Evolutionary conservation across 202 grass and related monocot genomes (phyloP), one percentile per base, ranked within the genome.

Genomic region (Miscanthus sacchariflorus): DNA sequence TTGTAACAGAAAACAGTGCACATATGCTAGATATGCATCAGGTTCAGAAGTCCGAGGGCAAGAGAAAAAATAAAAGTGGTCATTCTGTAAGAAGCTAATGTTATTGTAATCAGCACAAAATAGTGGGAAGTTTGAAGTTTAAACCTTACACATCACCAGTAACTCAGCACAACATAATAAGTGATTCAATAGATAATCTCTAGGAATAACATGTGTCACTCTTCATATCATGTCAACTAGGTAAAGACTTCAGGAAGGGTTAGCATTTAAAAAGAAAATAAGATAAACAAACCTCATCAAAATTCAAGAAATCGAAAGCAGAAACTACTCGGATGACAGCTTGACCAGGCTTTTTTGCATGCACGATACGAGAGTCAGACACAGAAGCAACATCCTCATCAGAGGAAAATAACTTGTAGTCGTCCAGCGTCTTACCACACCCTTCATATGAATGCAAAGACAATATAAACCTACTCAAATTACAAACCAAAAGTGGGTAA

Each of bases 351-450:
- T 68, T 93, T 90, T 87, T 95, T 70, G 97, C 91, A 72, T 72
- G 83, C 70, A 94, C 72, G 1, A 88, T 77, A 66, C 54, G 88
- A 72, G 90, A 90, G 90, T 65, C 88, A 87, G 91, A 99, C 65
- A 95, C 83, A 83, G 86, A 99, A 90, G 90, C 91, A 82, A 95
- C 72, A 84, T n/a, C 43, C 78, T 89, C 81, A 69, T 99, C 75
- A 64, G 94, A 99, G 23, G 97, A 96, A 91, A 81, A 92, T 84
- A 95, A 92, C 83, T 90, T 93, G 85, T 95, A 99, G 70, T 99
- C 90, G 74, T 91, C 83, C 63, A 48, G 82, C 12, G 70, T 89
- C 83, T 85, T 92, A 81, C 92, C 90, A 92, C 96, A 96, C 83
- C 97, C 97, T 96, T 92, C 59, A 83, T 42, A 56, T 81, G 70